phyloP scores from a whole-genome alignment of 1,284 basidiomycete species.

The Ceratobasidium theobromae region DNA sequence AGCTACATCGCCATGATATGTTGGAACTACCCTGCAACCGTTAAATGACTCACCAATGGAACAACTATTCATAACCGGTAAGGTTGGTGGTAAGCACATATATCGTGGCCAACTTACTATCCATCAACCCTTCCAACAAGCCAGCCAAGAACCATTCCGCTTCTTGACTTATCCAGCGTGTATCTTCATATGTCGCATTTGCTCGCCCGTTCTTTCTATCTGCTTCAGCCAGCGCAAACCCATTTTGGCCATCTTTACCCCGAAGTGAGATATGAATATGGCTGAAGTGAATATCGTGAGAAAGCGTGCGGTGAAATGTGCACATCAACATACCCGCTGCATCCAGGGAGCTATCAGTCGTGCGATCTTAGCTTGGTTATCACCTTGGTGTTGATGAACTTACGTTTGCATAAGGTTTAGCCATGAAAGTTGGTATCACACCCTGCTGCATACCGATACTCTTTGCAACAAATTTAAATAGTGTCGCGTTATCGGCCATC shows the following conservation, averaged over 20 bases:
- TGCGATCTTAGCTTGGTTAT: constrained; percentile 41
- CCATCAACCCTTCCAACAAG: constrained; percentile 82
- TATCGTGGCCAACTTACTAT: constrained; percentile 57
- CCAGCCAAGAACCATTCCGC: constrained; percentile 95
- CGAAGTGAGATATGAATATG: constrained; percentile 91
- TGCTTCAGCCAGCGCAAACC: constrained; percentile 73
- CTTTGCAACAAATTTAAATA: constrained; percentile 94
- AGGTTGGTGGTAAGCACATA: not conserved
- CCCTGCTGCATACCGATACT: constrained; percentile 87
- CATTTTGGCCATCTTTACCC: constrained; percentile 67
- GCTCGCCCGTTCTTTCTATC: constrained; percentile 61
- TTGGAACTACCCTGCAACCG: constrained; percentile 43
- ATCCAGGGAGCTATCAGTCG: constrained; percentile 76
- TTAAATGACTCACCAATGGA: constrained; percentile 53
- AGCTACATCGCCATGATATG: constrained; percentile 48
- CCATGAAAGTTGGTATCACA: constrained; percentile 96
- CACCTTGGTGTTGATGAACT: constrained; percentile 41
- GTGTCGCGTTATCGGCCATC: constrained; percentile 92
- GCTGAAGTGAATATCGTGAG: constrained; percentile 45
- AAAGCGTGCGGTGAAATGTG: not conserved
- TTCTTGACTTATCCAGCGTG: constrained; percentile 77
- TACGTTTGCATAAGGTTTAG: constrained; percentile 91
- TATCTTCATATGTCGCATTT: constrained; percentile 76
- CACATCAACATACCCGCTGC: constrained; percentile 65
- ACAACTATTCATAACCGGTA: constrained; percentile 50